Conservation (phyloP, 1,284 basidiomycete genomes). For the Ustilago curta region DNA sequence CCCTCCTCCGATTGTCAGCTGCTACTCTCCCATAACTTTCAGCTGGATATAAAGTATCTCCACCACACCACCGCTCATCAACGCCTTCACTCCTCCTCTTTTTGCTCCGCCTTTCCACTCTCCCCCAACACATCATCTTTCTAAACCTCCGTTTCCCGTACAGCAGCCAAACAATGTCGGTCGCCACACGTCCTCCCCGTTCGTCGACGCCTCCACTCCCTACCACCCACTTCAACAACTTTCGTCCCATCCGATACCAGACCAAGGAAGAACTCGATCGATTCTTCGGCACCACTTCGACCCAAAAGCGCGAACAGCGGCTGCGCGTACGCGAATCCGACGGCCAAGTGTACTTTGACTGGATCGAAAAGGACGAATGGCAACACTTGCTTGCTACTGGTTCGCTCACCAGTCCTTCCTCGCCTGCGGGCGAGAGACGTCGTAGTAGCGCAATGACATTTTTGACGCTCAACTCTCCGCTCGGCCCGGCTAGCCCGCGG, state of each 20-base stretch:
- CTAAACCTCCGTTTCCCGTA: neutral
- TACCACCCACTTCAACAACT: constrained; percentile 25
- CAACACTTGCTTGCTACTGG: constrained; percentile 23
- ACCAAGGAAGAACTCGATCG: constrained; percentile 51
- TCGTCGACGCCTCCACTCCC: neutral
- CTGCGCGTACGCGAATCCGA: constrained; percentile 46
- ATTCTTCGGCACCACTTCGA: constrained; percentile 48
- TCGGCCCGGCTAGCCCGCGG: constrained; percentile 5
- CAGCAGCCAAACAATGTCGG: constrained; percentile 12
- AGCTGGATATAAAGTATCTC: neutral
- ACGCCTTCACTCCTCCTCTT: neutral
- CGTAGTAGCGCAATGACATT: constrained; percentile 24
- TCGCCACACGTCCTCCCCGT: constrained; percentile 16
- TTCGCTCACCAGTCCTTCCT: constrained; percentile 5
- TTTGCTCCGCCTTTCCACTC: neutral
- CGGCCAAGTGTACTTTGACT: constrained; percentile 47
- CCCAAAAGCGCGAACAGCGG: constrained; percentile 40
- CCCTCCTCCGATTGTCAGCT: neutral
- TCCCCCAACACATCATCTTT: neutral
- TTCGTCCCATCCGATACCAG: constrained; percentile 49
- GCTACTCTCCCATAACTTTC: neutral
- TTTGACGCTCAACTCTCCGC: constrained; percentile 20
- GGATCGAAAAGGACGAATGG: constrained; percentile 45
- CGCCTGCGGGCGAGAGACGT: constrained; percentile 4
- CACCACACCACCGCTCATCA: neutral